Evolutionary conservation across 805 yeast genomes (phyloP), one percentile per base, ranked within the genome.

Genomic region (Saccharomycopsis malanga): DNA sequence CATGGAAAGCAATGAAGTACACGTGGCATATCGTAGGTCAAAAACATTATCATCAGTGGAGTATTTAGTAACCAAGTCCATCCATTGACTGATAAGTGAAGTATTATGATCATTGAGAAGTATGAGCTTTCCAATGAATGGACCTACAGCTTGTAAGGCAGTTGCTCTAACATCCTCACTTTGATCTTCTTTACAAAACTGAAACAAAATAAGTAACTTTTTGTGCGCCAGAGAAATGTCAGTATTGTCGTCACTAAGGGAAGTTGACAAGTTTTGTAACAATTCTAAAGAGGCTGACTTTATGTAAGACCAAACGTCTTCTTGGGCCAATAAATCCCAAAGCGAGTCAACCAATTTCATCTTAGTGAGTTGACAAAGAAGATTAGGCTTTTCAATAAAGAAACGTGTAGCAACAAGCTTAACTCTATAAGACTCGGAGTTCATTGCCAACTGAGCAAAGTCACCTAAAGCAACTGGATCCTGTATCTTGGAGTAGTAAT

Each of bases 61-160:
- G 47, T 61, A 64, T 27, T 54, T 42, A 6, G 44, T 39, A 2
- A 73, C 55, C 5, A 60, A 40, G 0, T 41, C 20, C 12, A 65
- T 32, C 69, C 72, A 64, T 4, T 49, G 34, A 7, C 55, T 49
- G 34, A 59, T 57, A 1, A 47, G 32, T 3, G 53, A 57, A 3
- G 45, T 41, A 1, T 14, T 30, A 1, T 25, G 34, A 15, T 40
- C 22, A n/a, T 34, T 34, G 3, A 20, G n/a, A 20, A 17, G 9
- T 12, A 46, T 15, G 15, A 39, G 30, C 2, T 44, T 15, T n/a
- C 63, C 61, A 3, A 69, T 60, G 27, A 70, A 60, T 1, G 70
- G 61, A 0, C 86, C 85, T 9, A 79, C 57, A 1, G 75, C 66
- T 56, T 76, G 79, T 14, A 81, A 56, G 0, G 78, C 66, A 3